Conservation (phyloP, 2,329 filamentous ascomycete species). For the Trichoderma pleuroti region DNA sequence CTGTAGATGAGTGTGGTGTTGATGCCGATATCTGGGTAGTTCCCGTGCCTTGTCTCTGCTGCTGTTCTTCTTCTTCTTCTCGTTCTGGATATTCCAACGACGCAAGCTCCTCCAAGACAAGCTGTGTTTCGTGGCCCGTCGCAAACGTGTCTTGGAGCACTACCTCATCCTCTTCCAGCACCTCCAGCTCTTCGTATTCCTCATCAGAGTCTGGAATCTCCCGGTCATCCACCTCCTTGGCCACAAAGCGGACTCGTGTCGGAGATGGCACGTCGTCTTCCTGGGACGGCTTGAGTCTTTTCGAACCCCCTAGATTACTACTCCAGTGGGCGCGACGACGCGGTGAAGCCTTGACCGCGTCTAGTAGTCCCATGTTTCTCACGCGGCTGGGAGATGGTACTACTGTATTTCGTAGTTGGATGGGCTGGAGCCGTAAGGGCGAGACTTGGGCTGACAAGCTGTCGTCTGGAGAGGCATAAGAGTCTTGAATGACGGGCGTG, state of each 20-base stretch:
- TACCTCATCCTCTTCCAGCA: slow-evolving; percentile 12
- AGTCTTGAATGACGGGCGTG: slow-evolving; percentile 42
- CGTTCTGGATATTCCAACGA: slow-evolving; percentile 25
- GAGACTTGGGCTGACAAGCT: slow-evolving; percentile 23
- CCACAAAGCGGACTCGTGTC: neutral
- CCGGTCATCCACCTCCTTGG: neutral
- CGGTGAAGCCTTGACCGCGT: neutral
- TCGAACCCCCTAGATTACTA: neutral
- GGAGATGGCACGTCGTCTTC: neutral
- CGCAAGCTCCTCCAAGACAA: slow-evolving; percentile 33
- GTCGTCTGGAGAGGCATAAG: slow-evolving; percentile 40
- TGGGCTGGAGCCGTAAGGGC: neutral
- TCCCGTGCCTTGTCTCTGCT: neutral
- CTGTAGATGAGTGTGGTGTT: neutral
- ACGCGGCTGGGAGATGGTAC: neutral
- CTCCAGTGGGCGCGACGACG: neutral
- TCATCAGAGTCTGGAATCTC: slow-evolving; percentile 53
- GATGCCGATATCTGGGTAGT: neutral
- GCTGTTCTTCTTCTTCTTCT: neutral
- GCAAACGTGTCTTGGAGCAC: slow-evolving; percentile 25
- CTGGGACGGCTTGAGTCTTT: neutral
- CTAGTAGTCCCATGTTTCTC: no score
- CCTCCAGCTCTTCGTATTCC: slow-evolving; percentile 29
- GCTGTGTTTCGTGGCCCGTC: slow-evolving; percentile 35
- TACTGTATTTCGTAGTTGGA: neutral